Evolutionary conservation across 768 basidiomycete genomes (phyloP).

Genomic region (Terana coerulea): DNA sequence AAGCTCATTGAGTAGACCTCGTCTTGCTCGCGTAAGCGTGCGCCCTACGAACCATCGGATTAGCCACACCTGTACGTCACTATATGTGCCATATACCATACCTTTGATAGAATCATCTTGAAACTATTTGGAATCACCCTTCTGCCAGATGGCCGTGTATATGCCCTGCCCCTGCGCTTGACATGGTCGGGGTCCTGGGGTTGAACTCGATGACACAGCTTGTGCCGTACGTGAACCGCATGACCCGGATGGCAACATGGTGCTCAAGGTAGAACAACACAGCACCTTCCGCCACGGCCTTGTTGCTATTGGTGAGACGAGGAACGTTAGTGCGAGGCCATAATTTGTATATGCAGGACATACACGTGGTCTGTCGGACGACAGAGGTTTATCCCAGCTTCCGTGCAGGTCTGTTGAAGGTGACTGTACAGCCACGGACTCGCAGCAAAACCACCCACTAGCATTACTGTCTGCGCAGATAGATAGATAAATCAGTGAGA

Average conservation of each 20-base stretch:
- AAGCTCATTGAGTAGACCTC: not conserved
- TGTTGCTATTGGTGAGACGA: not conserved
- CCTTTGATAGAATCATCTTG: slow-evolving; percentile 2
- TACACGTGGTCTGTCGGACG: not conserved
- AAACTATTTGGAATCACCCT: not conserved
- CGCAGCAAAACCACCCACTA: not conserved
- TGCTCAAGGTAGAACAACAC: not conserved
- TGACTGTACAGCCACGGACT: not conserved
- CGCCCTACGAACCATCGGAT: not conserved
- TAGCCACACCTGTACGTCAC: not conserved
- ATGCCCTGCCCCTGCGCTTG: not conserved
- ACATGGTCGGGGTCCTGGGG: slow-evolving; percentile 1
- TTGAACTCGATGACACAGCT: slow-evolving; percentile 3
- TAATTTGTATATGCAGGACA: not conserved
- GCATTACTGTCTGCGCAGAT: not conserved
- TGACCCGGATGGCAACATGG: not conserved
- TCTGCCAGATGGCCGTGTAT: not conserved
- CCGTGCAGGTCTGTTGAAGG: not conserved
- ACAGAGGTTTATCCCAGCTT: not conserved
- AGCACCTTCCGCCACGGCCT: not conserved
- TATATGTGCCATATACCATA: not conserved
- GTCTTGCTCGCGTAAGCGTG: not conserved
- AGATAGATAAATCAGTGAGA: no score
- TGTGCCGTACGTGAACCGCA: slow-evolving; percentile 1
- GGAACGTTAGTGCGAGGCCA: not conserved